A percentile compares a stretch with the other conserved stretches of the same genome.
Evolutionary conservation across 1,284 basidiomycete species (phyloP).

Genomic region (Cryptococcus sp.): DNA sequence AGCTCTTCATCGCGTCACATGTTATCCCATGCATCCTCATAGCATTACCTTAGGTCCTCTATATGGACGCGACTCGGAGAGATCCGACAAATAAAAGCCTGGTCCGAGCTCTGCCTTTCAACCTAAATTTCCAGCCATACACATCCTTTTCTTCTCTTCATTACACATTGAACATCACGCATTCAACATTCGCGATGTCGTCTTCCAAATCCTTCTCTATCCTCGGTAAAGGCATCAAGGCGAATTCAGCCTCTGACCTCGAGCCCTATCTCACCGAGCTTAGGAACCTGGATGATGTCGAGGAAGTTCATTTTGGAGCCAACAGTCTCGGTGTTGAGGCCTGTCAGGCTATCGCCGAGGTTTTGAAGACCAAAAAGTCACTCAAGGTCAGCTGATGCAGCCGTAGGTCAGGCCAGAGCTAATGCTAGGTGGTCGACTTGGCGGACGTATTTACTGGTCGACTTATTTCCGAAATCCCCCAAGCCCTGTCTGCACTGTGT

Average conservation of each 20-base stretch:
- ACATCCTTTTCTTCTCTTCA: too few relatives aligned
- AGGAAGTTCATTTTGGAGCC: slow-evolving; percentile 89
- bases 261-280: slow-evolving; percentile 69
- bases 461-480: slow-evolving; percentile 91
- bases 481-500: slow-evolving; percentile 81
- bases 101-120: too few relatives aligned
- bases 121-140: too few relatives aligned
- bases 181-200: slow-evolving; percentile 10
- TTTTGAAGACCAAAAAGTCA: slow-evolving; percentile 64
- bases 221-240: slow-evolving; percentile 73
- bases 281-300: slow-evolving; percentile 58
- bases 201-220: slow-evolving; percentile 56
- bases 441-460: slow-evolving; percentile 98
- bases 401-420: background rate
- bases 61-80: too few relatives aligned
- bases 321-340: slow-evolving; percentile 96
- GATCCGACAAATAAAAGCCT: too few relatives aligned
- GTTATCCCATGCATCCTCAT: too few relatives aligned
- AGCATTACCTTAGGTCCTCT: too few relatives aligned
- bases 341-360: slow-evolving; percentile 75
- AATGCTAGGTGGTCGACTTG: slow-evolving; percentile 78
- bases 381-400: slow-evolving; percentile 59
- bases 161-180: too few relatives aligned
- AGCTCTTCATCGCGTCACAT: too few relatives aligned
- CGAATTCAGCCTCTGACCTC: slow-evolving; percentile 74